A percentile compares a stretch with the other conserved stretches of the same genome.
Conservation (phyloP, 371 early-diverging fungal genomes). For the Haplosporangium sp. region DNA sequence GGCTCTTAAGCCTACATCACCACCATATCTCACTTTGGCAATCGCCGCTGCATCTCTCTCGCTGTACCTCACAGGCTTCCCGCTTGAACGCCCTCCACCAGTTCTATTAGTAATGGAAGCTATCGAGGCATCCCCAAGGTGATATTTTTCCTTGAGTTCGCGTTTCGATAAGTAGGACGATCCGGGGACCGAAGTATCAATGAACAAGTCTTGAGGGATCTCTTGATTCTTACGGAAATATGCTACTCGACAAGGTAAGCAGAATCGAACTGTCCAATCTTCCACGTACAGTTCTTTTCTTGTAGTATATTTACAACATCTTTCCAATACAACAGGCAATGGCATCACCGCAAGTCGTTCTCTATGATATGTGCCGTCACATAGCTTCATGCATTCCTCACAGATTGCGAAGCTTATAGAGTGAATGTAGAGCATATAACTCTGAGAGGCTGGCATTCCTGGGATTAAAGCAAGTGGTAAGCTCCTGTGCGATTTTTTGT, state of each 20-base stretch:
- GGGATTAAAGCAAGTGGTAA: constrained; percentile 2
- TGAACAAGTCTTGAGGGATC: background rate
- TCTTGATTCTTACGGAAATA: constrained; percentile 9
- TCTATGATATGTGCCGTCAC: background rate
- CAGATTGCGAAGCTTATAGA: constrained; percentile 21
- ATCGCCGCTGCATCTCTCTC: background rate
- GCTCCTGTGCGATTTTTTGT: background rate
- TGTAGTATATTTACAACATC: background rate
- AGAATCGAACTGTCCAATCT: constrained; percentile 15
- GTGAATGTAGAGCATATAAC: constrained; percentile 28
- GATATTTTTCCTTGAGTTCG: constrained; percentile 8
- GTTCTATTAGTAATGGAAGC: constrained; percentile 1
- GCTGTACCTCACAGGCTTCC: constrained; percentile 7
- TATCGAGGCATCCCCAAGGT: background rate
- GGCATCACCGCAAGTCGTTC: constrained; percentile 23
- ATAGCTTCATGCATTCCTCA: constrained; percentile 15
- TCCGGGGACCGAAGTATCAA: no score
- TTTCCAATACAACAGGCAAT: constrained; percentile 7
- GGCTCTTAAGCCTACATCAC: constrained; percentile 20
- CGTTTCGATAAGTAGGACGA: background rate
- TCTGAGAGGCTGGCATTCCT: constrained; percentile 12
- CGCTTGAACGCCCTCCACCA: background rate
- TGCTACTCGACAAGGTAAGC: constrained; percentile 9
- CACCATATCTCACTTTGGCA: constrained; percentile 16
- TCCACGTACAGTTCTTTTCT: background rate